phyloP scores from a whole-genome alignment of 148 eudicot species.

The Limonium bicolor region DNA sequence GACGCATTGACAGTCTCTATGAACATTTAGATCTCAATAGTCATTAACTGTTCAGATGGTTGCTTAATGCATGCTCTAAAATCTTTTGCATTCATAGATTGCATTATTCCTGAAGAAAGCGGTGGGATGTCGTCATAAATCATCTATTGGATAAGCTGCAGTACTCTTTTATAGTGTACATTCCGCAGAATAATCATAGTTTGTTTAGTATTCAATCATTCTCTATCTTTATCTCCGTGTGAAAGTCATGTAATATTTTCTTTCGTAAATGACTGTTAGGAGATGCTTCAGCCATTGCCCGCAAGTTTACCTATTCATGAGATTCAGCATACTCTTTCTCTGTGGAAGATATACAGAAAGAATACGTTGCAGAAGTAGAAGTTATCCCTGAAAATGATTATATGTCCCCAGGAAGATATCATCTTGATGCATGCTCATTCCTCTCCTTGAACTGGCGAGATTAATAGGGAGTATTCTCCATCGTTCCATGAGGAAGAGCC shows the following conservation, averaged over 20 bases:
- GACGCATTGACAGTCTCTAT: too few relatives aligned
- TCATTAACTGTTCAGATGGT: too few relatives aligned
- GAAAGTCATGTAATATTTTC: not conserved
- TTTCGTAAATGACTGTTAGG: conserved; percentile 24
- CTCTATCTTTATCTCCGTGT: too few relatives aligned
- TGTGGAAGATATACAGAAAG: conserved; percentile 28
- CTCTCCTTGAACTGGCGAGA: conserved; percentile 65
- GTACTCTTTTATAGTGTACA: not conserved
- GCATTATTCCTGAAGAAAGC: too few relatives aligned
- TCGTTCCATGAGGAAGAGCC: conserved; percentile 21
- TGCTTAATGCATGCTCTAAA: too few relatives aligned
- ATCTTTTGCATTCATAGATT: too few relatives aligned
- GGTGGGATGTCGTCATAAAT: not conserved
- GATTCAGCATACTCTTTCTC: conserved; percentile 31
- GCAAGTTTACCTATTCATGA: conserved; percentile 18
- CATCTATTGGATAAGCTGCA: not conserved
- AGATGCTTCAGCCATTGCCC: conserved; percentile 17
- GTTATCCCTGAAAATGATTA: conserved; percentile 3
- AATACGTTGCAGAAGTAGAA: conserved; percentile 19
- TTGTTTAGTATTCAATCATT: too few relatives aligned
- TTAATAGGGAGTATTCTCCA: conserved; percentile 22
- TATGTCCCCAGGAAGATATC: conserved; percentile 24
- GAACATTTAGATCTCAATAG: too few relatives aligned
- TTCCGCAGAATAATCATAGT: not conserved
- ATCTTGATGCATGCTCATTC: conserved; percentile 14